Evolutionary conservation across 306 rosid species (phyloP).

Genomic region (Calophaca sinica): DNA sequence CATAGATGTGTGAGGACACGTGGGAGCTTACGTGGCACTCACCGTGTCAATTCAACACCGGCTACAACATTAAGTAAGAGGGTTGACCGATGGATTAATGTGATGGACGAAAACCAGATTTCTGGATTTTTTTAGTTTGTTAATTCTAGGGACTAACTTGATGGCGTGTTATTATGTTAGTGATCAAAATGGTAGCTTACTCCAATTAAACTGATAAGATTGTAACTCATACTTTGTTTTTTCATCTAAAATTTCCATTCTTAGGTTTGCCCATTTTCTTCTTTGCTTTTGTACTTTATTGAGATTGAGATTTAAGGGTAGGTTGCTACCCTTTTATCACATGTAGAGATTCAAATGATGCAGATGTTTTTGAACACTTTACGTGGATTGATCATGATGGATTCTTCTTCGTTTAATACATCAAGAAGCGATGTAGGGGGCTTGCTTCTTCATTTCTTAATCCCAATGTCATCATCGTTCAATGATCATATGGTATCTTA

Average conservation of each 20-base stretch:
- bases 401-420: not conserved
- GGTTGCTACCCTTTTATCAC: conserved; percentile 31
- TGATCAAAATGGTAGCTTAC: not conserved
- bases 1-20: too few relatives aligned
- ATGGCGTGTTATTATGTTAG: too few relatives aligned
- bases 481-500: not conserved
- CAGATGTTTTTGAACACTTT: not conserved
- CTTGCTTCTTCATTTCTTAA: too few relatives aligned
- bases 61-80: too few relatives aligned
- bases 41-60: too few relatives aligned
- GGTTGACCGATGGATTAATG: too few relatives aligned
- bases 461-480: not conserved
- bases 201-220: conserved; percentile 1
- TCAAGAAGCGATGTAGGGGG: too few relatives aligned
- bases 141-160: too few relatives aligned
- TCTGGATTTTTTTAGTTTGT: not conserved
- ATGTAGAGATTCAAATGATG: conserved; percentile 33
- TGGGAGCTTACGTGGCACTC: too few relatives aligned
- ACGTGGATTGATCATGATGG: not conserved
- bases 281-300: not conserved
- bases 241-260: too few relatives aligned
- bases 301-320: too few relatives aligned
- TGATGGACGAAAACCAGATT: not conserved
- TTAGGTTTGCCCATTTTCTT: not conserved
- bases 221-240: conserved; percentile 3